Percentiles rank a stretch among this genome's conserved stretches.
These are phyloP conservation scores for Tetrapisispora taiwanensis DNA, from an alignment of 805 yeast genomes.

Conservation along the genomic window DNA sequence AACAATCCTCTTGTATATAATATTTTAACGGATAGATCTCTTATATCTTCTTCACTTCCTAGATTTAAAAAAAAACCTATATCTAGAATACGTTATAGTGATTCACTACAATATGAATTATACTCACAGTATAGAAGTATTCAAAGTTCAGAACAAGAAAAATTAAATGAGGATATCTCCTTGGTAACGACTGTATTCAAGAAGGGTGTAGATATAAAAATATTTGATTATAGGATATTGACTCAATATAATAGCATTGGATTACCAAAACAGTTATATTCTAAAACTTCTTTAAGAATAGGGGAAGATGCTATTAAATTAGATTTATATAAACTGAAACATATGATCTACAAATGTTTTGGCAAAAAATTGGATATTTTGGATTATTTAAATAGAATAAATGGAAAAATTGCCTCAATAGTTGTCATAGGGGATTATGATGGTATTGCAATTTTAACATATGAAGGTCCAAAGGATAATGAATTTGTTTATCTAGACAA, in stretches of 20 bases:
- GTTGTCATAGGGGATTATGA: constrained; percentile 90
- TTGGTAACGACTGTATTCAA: constrained; percentile 63
- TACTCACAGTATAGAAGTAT: not conserved
- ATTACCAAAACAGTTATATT: constrained; percentile 14
- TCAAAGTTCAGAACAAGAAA: not conserved
- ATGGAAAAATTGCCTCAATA: constrained; percentile 58
- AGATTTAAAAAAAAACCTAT: constrained; percentile 30
- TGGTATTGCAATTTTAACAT: constrained; percentile 87
- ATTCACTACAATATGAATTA: not conserved
- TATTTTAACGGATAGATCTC: constrained; percentile 81
- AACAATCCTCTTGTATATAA: constrained; percentile 85
- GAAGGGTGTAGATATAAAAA: constrained; percentile 46
- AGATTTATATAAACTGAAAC: constrained; percentile 47
- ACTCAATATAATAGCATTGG: constrained; percentile 19
- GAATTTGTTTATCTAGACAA: constrained; percentile 78
- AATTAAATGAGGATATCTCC: constrained; percentile 13
- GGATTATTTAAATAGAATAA: constrained; percentile 58
- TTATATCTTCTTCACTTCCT: constrained; percentile 85
- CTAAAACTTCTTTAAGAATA: not conserved
- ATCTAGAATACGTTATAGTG: not conserved
- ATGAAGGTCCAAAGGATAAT: constrained; percentile 42
- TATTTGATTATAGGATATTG: constrained; percentile 17
- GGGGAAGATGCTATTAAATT: constrained; percentile 23
- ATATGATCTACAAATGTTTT: constrained; percentile 70
- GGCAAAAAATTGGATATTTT: constrained; percentile 53